Base-by-base conservation (phyloP, 352 stramenopile species). In the Phytophthora parvispora region DNA sequence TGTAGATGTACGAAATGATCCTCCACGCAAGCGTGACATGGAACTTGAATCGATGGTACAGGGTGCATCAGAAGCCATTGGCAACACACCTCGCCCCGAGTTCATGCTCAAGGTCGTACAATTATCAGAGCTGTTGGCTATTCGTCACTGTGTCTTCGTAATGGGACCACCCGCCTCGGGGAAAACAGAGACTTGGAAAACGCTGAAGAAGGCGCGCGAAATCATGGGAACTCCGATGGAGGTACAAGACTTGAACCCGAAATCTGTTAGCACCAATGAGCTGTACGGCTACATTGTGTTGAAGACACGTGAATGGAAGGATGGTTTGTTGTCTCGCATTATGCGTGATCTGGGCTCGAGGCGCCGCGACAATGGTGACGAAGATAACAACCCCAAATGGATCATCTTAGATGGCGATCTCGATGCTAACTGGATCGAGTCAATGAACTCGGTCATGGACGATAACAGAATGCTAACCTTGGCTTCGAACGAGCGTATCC, bases 341-440 rank as follows among this genome's bases (percentile, higher is more conserved):
- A 99, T 99, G 97, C 89, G 97, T 22, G 93, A 99, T 65, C 69
- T 99, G 24, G 96, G 92, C 15, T 97, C 95, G 6, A 89, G 96
- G 15, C 88, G 92, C 4, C 89, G 97, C 42, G 89, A 96, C 38
- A 96, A 95, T 48, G 89, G 89, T 6, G 89, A 96, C 47, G 89
- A 96, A 68, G 89, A 96, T 58, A 92, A 92, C 61, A 98, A 98
- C 24, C 93, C 94, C 15, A 99, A 99, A 72, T 99, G 97, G 97
- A 99, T 99, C 57, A 92, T 99, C 64, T 78, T 99, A 6, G 97
- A 99, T 60, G 97, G 97, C 49, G 97, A 99, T 78, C 70, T 99
- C 3, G 97, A 99, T 78, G 95, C 97, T n/a, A 99, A 98, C 76
- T 99, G 97, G 97, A 99, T 99, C 62, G 97, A 99, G 70, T 98